Base-by-base conservation (phyloP, 805 yeast species). In the Ogataea corticis region DNA sequence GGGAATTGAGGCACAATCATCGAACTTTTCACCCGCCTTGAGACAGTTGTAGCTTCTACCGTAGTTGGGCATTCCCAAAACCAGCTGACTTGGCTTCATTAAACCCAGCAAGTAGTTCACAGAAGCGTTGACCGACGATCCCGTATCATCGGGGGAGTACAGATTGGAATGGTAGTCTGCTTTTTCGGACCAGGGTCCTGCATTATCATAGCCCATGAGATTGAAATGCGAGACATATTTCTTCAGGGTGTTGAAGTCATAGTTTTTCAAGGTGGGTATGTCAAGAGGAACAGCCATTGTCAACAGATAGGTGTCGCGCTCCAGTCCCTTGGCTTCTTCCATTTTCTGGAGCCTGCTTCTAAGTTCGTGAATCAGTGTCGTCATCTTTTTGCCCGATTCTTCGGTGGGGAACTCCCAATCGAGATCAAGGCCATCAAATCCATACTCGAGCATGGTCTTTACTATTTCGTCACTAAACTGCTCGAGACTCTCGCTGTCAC, bases 381-480 rank as follows among this genome's bases (percentile, higher is more conserved):
- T 68, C 49, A 80, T 73, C 31, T 63, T 58, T 0, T 55, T 38
- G 1, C 80, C 79, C 49, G 86, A 82, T 0, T 61, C 57, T 3
- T 59, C 56, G 33, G 62, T 70, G 7, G 97, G 96, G 57, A 82
- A 92, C 65, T 92, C 99, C 97, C 97, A 92, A 66, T 92, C 99
- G 23, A 92, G 68, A 63, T 94, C 98, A 37, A 92, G 69, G 0
- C 99, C 98, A 62, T 94, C 97, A 58, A 94, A 82, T 0, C 85
- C 83, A 59, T 79, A 77, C 35, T 72, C 65, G 2, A 63, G 45
- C 61, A 88, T 70, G 18, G 77, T 63, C 0, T 65, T 61, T 0
- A 78, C 69, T 0, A 82, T 68, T 0, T 84, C 71, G 1, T 58
- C 41, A 2, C 81, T 76, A 61, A 91, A 87, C 0, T 34, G 59